Percentiles rank a stretch among this genome's conserved stretches.
Conservation (phyloP, 805 yeast species). For the Myxozyma kluyveri region DNA sequence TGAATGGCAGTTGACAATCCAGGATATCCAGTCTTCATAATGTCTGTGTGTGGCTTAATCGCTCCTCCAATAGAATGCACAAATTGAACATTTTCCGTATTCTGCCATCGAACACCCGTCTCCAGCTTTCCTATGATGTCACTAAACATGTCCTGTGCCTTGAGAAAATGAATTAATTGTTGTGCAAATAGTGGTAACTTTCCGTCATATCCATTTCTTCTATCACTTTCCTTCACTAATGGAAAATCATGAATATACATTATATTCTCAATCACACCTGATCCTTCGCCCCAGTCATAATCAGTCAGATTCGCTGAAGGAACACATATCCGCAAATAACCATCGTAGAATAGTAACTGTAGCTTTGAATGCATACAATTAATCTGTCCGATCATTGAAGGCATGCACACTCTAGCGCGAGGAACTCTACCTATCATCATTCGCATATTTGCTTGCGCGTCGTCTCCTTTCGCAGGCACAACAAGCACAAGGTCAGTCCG, state of each 20-base stretch:
- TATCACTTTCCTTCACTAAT: not conserved
- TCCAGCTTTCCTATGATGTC: constrained; percentile 21
- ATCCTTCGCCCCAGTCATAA: constrained; percentile 34
- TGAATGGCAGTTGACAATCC: constrained; percentile 18
- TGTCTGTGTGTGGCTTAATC: constrained; percentile 3
- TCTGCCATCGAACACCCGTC: constrained; percentile 24
- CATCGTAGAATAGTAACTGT: constrained; percentile 29
- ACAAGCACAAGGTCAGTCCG: constrained; percentile 21
- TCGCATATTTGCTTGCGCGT: constrained; percentile 6
- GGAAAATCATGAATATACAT: constrained; percentile 31
- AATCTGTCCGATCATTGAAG: constrained; percentile 23
- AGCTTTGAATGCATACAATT: constrained; percentile 32
- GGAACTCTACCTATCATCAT: constrained; percentile 9
- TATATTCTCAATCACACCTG: constrained; percentile 30
- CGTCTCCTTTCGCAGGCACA: constrained; percentile 22
- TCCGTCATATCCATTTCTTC: not conserved
- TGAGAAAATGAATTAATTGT: constrained; percentile 25
- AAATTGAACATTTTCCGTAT: constrained; percentile 28
- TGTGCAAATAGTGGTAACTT: constrained; percentile 22
- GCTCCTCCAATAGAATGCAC: constrained; percentile 32
- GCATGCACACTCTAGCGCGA: constrained; percentile 22
- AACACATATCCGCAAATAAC: constrained; percentile 26
- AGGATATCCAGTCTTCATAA: constrained; percentile 20
- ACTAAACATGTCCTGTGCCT: constrained; percentile 23
- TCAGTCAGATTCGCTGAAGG: constrained; percentile 33